A percentile compares a stretch with the other conserved stretches of the same genome.
phyloP scores from a whole-genome alignment of 345 rosid species.

The Murraya koenigii region DNA sequence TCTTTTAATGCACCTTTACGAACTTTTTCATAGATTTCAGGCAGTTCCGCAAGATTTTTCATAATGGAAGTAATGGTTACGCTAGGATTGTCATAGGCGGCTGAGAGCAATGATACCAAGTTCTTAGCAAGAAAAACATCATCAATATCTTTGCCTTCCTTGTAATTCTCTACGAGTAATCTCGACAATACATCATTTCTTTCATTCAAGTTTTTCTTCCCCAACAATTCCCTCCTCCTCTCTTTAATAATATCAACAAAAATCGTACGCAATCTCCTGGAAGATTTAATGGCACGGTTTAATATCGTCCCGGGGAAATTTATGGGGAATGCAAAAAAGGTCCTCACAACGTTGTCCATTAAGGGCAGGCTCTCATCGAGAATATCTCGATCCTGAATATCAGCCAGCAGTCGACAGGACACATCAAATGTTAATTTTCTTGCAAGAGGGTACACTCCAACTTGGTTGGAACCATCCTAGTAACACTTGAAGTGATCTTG shows the following conservation, averaged over 20 bases:
- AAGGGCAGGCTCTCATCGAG: background rate
- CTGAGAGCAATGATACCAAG: background rate
- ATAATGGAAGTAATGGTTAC: conserved; percentile 13
- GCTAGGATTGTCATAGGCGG: conserved; percentile 21
- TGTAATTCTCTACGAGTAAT: conserved; percentile 10
- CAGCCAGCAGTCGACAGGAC: background rate
- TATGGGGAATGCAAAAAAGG: background rate
- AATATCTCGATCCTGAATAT: background rate
- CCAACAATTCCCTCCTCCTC: background rate
- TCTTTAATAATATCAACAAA: background rate
- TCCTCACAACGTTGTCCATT: background rate
- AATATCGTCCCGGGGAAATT: background rate
- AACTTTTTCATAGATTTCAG: conserved; percentile 14
- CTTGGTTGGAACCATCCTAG: background rate
- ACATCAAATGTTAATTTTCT: background rate
- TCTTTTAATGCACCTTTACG: conserved; percentile 11
- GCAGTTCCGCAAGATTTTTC: conserved; percentile 17
- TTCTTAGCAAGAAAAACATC: background rate
- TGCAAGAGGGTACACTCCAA: background rate
- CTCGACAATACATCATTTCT: conserved; percentile 7
- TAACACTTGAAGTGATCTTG: background rate
- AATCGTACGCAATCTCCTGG: background rate
- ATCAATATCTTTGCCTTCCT: background rate
- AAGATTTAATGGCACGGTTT: conserved; percentile 1
- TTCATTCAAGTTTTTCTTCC: background rate